These are phyloP conservation scores for Fusarium staphyleae DNA, from an alignment of 2,329 filamentous ascomycete genomes.

Conservation along the genomic window DNA sequence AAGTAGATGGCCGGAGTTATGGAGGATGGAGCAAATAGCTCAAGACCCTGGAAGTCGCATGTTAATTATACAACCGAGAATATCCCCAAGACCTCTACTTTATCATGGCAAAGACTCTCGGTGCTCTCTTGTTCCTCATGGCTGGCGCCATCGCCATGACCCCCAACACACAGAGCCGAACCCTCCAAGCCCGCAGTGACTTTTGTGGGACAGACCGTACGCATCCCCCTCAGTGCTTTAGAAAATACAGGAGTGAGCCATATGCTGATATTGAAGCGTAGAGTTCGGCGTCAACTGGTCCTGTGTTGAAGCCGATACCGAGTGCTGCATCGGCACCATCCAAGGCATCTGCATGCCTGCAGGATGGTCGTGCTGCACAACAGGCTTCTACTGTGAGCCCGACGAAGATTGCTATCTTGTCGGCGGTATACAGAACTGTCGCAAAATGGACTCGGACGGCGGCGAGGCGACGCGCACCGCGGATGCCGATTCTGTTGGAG, in stretches of 20 bases:
- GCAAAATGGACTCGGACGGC: neutral
- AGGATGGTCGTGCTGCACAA: conserved; percentile 27
- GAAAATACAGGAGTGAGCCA: no score
- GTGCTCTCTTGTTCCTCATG: conserved; percentile 5
- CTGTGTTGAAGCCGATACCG: conserved; percentile 12
- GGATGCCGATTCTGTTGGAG: conserved; percentile 4
- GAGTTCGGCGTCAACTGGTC: conserved; percentile 15
- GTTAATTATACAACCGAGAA: neutral
- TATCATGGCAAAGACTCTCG: conserved; percentile 6
- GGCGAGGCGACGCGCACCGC: conserved; percentile 8
- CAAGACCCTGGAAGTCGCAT: neutral
- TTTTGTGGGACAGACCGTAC: conserved; percentile 19
- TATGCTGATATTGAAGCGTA: neutral
- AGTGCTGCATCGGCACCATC: conserved; percentile 26
- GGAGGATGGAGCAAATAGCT: neutral
- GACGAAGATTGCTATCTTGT: conserved; percentile 20
- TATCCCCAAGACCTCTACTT: neutral
- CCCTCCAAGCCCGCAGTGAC: conserved; percentile 6
- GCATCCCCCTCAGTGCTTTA: neutral
- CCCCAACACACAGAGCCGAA: neutral
- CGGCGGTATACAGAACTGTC: conserved; percentile 10
- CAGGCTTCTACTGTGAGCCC: conserved; percentile 28
- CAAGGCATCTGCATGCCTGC: conserved; percentile 30
- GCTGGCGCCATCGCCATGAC: conserved; percentile 8
- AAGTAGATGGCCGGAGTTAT: neutral